phyloP scores from a whole-genome alignment of 148 eudicot species.

The Rhododendron vialii region DNA sequence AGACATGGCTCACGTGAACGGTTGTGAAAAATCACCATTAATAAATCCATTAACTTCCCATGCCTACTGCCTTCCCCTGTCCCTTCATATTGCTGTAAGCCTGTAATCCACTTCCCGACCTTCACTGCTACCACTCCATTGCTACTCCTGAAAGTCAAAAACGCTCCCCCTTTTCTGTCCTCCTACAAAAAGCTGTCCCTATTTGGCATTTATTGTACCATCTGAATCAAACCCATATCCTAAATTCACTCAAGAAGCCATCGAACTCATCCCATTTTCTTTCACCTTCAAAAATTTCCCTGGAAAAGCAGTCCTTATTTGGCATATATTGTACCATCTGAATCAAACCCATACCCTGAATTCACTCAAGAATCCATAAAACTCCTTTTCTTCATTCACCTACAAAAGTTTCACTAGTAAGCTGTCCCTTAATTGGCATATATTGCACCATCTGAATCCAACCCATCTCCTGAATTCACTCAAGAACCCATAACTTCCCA shows the following conservation, averaged over 20 bases:
- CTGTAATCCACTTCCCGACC: neutral
- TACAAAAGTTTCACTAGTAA: neutral
- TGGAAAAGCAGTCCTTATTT: neutral
- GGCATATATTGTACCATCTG: neutral
- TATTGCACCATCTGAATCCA: neutral
- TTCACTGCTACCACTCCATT: neutral
- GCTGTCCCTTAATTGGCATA: neutral
- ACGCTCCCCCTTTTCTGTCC: neutral
- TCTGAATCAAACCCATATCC: neutral
- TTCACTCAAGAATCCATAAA: neutral
- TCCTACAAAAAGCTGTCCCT: neutral
- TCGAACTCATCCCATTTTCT: neutral
- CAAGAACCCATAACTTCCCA: neutral
- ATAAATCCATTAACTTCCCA: neutral
- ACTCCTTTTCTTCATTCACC: neutral
- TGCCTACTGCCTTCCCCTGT: neutral
- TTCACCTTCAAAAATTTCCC: neutral
- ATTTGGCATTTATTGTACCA: neutral
- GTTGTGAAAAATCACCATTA: neutral
- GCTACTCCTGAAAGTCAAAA: neutral
- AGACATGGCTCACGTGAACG: conserved; percentile 1
- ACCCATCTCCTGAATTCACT: neutral
- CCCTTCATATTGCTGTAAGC: neutral
- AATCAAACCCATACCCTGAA: neutral
- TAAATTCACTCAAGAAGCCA: neutral